Base-by-base conservation (phyloP, 1,139 yeast genomes). In the Lodderomyces orthopsilosis region DNA sequence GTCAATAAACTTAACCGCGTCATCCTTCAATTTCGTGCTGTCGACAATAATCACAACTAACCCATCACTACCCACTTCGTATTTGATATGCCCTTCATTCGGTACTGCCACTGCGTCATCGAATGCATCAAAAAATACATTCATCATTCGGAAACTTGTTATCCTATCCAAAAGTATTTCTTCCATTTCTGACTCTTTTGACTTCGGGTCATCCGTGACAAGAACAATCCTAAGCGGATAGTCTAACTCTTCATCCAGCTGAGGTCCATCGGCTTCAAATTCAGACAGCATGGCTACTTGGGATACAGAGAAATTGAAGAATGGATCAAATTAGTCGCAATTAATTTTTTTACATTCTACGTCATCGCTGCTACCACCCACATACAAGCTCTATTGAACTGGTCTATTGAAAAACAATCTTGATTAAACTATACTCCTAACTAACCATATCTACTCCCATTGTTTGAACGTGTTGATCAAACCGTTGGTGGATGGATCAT, bases 381-480 rank as follows among this genome's bases (percentile, higher is more conserved):
- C 10, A n/a, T n/a, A n/a, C n/a, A n/a, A n/a, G n/a, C n/a, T n/a
- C n/a, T n/a, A n/a, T n/a, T n/a, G n/a, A n/a, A n/a, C n/a, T n/a
- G n/a, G n/a, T n/a, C n/a, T n/a, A n/a, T n/a, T n/a, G n/a, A n/a
- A n/a, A n/a, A n/a, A n/a, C n/a, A n/a, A n/a, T n/a, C n/a, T n/a
- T n/a, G n/a, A n/a, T n/a, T n/a, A 21, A 21, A 8, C 23, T 21
- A 21, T 21, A 21, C 23, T 8, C 23, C 8, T 21, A 21, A 6
- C 23, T 6, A 21, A 21, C 5, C 23, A 21, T 30, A 45, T 44
- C 44, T 40, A 44, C 61, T 87, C 75, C 98, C 98, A 91, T 60
- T 77, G 66, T 77, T 91, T 90, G 83, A 89, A 93, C 70, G 85
- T 85, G 84, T 93, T 91, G 70, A 93, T 89, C 72, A 93, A 80